These are phyloP conservation scores for Hypsizygus marmoreus DNA, from an alignment of 768 basidiomycete species.

Conservation along the genomic window DNA sequence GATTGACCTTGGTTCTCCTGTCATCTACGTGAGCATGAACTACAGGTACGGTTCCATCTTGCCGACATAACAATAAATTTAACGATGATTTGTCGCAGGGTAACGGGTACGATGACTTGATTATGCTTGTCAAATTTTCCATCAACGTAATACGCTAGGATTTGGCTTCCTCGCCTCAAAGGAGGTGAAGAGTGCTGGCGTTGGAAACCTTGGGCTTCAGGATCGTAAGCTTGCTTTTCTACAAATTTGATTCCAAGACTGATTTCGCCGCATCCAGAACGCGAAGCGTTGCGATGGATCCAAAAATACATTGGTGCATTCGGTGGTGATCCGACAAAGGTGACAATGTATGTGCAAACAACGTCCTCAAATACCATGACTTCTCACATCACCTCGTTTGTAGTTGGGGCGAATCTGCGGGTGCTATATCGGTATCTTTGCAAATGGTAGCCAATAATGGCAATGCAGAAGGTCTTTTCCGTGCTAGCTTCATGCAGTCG, in stretches of 20 bases:
- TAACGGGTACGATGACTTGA: not conserved
- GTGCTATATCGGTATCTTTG: slow-evolving; percentile 52
- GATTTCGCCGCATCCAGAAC: slow-evolving; percentile 33
- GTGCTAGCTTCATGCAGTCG: slow-evolving; percentile 53
- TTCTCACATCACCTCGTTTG: too few relatives aligned
- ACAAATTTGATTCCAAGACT: not conserved
- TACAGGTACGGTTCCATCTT: slow-evolving; percentile 34
- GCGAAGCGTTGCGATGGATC: slow-evolving; percentile 60
- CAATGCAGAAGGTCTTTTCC: slow-evolving; percentile 48
- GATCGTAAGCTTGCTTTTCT: slow-evolving; percentile 59
- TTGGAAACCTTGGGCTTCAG: slow-evolving; percentile 59
- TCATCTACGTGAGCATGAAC: slow-evolving; percentile 57
- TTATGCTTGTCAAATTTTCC: not conserved
- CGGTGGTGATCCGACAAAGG: slow-evolving; percentile 58
- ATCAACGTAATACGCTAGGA: slow-evolving; percentile 17
- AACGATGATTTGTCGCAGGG: not conserved
- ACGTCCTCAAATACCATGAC: too few relatives aligned
- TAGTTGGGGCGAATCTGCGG: slow-evolving; percentile 60
- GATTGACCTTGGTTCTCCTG: slow-evolving; percentile 39
- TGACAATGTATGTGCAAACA: slow-evolving; percentile 50
- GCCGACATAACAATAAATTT: slow-evolving; percentile 4
- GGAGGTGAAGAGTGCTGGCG: slow-evolving; percentile 44
- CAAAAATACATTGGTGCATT: slow-evolving; percentile 60
- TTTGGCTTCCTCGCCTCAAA: slow-evolving; percentile 48
- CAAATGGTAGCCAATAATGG: slow-evolving; percentile 53